Evolutionary conservation across 257 asterid genomes (phyloP).

Genomic region (Solanum bulbocastanum): DNA sequence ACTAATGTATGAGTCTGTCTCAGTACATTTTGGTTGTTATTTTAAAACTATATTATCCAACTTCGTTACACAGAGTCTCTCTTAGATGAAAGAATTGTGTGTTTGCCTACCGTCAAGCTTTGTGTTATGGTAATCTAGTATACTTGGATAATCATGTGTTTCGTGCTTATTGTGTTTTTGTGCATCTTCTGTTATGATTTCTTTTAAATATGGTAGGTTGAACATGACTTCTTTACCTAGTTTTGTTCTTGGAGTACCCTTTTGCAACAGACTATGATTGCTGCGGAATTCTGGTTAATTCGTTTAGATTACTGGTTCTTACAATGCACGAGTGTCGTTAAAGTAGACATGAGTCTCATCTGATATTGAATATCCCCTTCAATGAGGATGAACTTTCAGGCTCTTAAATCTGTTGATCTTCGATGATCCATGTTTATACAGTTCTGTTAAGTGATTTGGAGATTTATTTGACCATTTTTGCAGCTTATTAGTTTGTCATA

Average conservation of each 20-base stretch:
- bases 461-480: neutral
- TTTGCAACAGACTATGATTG: neutral
- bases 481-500: neutral
- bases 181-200: neutral
- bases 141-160: neutral
- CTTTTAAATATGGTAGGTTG: neutral
- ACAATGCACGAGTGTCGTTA: neutral
- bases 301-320: no score
- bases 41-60: neutral
- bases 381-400: neutral
- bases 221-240: neutral
- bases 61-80: neutral
- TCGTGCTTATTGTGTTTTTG: neutral
- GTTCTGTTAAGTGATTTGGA: neutral
- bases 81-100: neutral
- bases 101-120: neutral
- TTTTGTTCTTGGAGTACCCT: neutral
- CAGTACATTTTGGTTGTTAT: neutral
- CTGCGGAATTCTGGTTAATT: neutral
- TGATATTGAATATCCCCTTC: neutral
- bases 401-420: neutral
- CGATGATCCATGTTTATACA: neutral
- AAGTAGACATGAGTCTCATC: neutral
- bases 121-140: neutral
- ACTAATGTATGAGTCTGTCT: conserved; percentile 7